Base-by-base conservation (phyloP, 306 rosid species). In the Glycine latifolia region DNA sequence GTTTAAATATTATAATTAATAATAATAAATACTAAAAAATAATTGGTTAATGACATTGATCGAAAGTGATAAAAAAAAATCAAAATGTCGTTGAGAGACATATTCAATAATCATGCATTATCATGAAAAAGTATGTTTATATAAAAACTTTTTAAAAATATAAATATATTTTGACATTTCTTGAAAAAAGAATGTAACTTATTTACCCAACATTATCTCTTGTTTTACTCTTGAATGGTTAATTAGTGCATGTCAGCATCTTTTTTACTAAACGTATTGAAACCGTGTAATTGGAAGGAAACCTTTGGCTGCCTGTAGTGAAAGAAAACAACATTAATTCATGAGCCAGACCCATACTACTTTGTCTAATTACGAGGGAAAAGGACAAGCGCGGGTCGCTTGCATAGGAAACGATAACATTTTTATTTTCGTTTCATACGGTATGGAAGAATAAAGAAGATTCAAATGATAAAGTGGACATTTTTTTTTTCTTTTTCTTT, bases 281-380 rank as follows among this genome's bases (percentile, higher is more conserved):
- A 85, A 65, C 76, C 52, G 13, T 49, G 65, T 79, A 63, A 67
- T 48, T 31, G 31, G 26, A 37, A 26, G 31, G 31, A 77, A 77
- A 85, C 17, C 3, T 37, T 69, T 81, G 78, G 62, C 73, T 81
- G 73, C 71, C 33, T 7, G 41, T 53, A 37, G 48, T 43, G 20
- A 58, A 58, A 58, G 33, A 58, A 16, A 58, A 16, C 35, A 58
- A 17, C 6, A 63, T 8, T 47, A 8, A 61, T 67, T 71, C 77
- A 76, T 50, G 88, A 59, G 67, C 31, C 31, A 26, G 31, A 10
- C 87, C 84, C 87, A 81, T 44, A 7, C 77, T 37, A 50, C 33
- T 48, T n/a, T 63, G 80, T 79, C 76, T 14, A 35, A 60, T 15
- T 33, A 10, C 17, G 2, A 10, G 33, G 58, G 71, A 44, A 49